Percentiles rank a stretch among this genome's conserved stretches.
These are phyloP conservation scores for Acacia concinna DNA, from an alignment of 331 rosid genomes.

Conservation along the genomic window DNA sequence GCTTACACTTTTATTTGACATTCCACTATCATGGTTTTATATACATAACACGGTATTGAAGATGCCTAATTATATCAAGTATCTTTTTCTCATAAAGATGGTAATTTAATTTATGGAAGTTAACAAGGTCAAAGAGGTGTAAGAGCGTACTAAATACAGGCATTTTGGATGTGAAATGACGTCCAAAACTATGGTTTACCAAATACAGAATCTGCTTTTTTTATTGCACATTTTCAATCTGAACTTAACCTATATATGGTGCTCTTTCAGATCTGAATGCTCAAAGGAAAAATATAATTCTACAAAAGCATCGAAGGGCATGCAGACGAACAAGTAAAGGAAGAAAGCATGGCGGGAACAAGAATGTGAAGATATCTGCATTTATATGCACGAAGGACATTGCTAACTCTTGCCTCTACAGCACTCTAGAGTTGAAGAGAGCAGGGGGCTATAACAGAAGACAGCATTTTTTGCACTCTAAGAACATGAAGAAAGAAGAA, in stretches of 20 bases:
- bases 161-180: background rate
- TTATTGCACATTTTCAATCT: background rate
- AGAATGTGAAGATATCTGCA: constrained; percentile 48
- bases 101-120: background rate
- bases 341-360: constrained; percentile 38
- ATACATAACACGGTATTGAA: too few relatives aligned
- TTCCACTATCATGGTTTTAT: background rate
- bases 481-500: constrained; percentile 76
- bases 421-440: constrained; percentile 48
- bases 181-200: background rate
- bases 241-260: background rate
- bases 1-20: background rate
- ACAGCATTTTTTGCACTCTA: constrained; percentile 33
- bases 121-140: background rate
- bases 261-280: constrained; percentile 48
- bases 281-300: constrained; percentile 37
- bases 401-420: constrained; percentile 55
- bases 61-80: too few relatives aligned
- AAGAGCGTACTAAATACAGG: background rate
- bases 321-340: constrained; percentile 37
- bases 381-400: constrained; percentile 52
- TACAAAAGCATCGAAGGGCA: constrained; percentile 33
- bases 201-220: background rate
- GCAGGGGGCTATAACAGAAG: constrained; percentile 28
- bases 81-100: too few relatives aligned